Percentiles rank a stretch among this genome's conserved stretches.
Evolutionary conservation across 2,329 filamentous ascomycete genomes (phyloP).

Genomic region (Bipolaris cookei): DNA sequence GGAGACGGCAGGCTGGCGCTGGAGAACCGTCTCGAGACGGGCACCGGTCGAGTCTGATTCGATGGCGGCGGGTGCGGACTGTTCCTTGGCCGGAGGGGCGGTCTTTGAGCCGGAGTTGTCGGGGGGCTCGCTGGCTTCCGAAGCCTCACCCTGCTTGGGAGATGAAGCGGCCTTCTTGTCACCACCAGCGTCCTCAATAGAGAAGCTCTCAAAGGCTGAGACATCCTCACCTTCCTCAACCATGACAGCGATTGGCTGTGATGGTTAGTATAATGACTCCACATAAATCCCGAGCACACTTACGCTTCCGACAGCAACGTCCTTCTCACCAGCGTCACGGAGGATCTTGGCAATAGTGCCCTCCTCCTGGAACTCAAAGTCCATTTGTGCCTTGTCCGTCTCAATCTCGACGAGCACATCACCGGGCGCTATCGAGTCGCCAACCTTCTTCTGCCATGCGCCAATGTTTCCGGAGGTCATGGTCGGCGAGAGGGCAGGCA

Average conservation of each 20-base stretch:
- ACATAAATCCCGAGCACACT: conserved; percentile 28
- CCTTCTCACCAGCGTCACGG: conserved; percentile 91
- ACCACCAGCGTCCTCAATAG: conserved; percentile 87
- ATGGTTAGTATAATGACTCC: conserved; percentile 31
- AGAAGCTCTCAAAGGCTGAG: conserved; percentile 86
- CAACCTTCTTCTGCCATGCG: conserved; percentile 95
- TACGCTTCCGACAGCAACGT: conserved; percentile 92
- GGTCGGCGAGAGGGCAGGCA: conserved; percentile 97
- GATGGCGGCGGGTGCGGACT: conserved; percentile 61
- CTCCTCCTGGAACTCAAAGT: conserved; percentile 99
- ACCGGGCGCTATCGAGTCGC: conserved; percentile 84
- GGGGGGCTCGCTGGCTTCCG: conserved; percentile 66
- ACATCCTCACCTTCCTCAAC: conserved; percentile 91
- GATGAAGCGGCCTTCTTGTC: conserved; percentile 69
- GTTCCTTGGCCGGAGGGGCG: conserved; percentile 57
- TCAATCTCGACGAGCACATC: conserved; percentile 98
- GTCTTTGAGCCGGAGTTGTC: conserved; percentile 62
- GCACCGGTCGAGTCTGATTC: conserved; percentile 77
- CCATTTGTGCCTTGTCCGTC: conserved; percentile 99
- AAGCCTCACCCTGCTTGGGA: conserved; percentile 67
- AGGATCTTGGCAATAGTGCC: conserved; percentile 93
- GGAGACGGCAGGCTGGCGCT: conserved; percentile 77
- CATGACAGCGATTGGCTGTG: conserved; percentile 90
- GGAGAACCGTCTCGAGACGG: conserved; percentile 80
- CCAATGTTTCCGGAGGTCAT: conserved; percentile 98